These are phyloP conservation scores for Fusarium subtropicale DNA, from an alignment of 2,329 filamentous ascomycete genomes.

Conservation along the genomic window DNA sequence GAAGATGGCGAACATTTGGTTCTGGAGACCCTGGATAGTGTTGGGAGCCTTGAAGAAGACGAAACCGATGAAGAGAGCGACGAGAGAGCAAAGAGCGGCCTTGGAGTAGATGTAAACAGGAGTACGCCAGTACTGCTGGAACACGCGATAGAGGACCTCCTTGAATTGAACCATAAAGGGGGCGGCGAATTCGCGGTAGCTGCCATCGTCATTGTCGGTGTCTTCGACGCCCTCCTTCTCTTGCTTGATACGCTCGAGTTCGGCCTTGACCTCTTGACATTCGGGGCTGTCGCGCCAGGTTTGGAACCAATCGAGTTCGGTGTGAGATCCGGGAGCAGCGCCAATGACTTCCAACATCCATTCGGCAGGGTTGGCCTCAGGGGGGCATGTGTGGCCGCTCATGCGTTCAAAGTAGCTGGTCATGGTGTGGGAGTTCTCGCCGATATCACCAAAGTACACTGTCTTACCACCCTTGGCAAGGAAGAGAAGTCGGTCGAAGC, in stretches of 20 bases:
- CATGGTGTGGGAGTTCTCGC: conserved; percentile 74
- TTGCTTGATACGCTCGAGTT: conserved; percentile 67
- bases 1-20: conserved; percentile 89
- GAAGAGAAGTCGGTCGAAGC: conserved; percentile 85
- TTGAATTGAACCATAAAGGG: conserved; percentile 75
- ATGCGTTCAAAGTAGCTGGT: conserved; percentile 82
- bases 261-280: conserved; percentile 65
- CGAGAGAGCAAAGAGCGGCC: conserved; percentile 71
- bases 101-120: conserved; percentile 92
- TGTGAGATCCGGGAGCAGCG: conserved; percentile 72
- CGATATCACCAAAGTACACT: conserved; percentile 85
- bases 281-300: conserved; percentile 71
- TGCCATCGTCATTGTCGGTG: conserved; percentile 53
- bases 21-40: conserved; percentile 82
- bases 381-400: conserved; percentile 72
- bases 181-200: conserved; percentile 83
- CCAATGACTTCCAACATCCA: conserved; percentile 77
- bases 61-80: conserved; percentile 83
- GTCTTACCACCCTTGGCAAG: conserved; percentile 80
- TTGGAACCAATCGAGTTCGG: conserved; percentile 73
- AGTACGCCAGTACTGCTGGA: conserved; percentile 92
- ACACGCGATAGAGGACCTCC: conserved; percentile 78
- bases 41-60: conserved; percentile 80
- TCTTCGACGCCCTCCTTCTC: conserved; percentile 54
- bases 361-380: conserved; percentile 81